Conservation (phyloP, 305 asterid genomes). For the Solanum hybrid region DNA sequence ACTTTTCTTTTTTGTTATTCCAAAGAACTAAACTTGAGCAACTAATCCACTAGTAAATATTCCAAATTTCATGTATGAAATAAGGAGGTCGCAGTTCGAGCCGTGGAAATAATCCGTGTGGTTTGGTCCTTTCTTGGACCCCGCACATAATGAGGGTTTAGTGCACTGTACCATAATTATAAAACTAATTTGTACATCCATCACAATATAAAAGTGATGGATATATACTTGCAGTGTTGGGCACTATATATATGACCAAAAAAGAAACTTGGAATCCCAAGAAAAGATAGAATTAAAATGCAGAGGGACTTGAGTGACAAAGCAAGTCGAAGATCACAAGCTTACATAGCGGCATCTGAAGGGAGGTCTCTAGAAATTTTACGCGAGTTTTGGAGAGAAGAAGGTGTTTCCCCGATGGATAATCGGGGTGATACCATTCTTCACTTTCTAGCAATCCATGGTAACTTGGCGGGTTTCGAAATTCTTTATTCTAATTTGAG, state of each 20-base stretch:
- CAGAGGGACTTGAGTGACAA: not conserved
- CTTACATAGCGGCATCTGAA: not conserved
- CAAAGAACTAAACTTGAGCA: not conserved
- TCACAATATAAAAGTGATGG: not conserved
- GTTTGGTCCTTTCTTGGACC: accelerated
- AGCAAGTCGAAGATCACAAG: not conserved
- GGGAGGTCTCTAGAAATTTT: not conserved
- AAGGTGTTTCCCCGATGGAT: not conserved
- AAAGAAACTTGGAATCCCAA: not conserved
- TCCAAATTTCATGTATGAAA: not conserved
- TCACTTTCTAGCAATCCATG: conserved; percentile 7
- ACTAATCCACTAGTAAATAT: not conserved
- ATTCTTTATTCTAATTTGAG: not conserved
- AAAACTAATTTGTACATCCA: not conserved
- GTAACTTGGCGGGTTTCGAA: not conserved
- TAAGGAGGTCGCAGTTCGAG: not conserved
- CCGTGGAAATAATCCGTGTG: accelerated
- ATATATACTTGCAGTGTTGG: not conserved
- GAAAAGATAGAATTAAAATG: not conserved
- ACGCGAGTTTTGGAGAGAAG: not conserved
- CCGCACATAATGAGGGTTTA: not conserved
- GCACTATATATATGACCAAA: not conserved
- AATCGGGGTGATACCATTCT: conserved; percentile 5
- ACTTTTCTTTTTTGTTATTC: not conserved
- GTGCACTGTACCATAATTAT: not conserved